Base-by-base conservation (phyloP, 176 grass and related monocot species). In the Ensete glaucum region DNA sequence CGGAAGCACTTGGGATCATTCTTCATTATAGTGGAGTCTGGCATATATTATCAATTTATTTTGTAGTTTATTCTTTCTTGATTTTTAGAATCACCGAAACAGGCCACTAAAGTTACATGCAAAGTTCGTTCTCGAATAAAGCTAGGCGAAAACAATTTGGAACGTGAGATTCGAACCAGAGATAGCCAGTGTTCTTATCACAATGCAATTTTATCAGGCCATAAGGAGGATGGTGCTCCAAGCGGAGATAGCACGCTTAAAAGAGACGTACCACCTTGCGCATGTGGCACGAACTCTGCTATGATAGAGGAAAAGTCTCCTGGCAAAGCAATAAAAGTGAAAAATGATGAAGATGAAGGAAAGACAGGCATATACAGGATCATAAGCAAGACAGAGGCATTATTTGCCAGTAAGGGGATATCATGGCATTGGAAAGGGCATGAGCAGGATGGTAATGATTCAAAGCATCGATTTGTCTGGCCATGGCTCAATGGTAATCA, bases 31-130 rank as follows among this genome's bases (percentile, higher is more conserved):
- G 19, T 55, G 26, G 25, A 79, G 7, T 53, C 21, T 66, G 48
- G 20, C 4, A 56, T 53, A 9, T 77, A 69, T 78, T 48, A 50
- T 50, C n/a, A 76, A 20, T 21, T 13, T 85, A 73, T 80, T 34
- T 86, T 65, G 72, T 83, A 79, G 67, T 25, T 15, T 83, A 81
- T 83, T 87, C 73, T 73, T 67, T 87, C 83, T 87, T 91, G 73
- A 87, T 89, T 80, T 77, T 89, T 86, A 77, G 67, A 93, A 85
- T 88, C 55, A 93, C 56, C 59, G 29, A 86, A 79, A 83, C 86
- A 99, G 95, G 96, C 96, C 75, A 91, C 78, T 55, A 95, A 89
- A 86, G 91, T 99, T 62, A 88, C 96, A 91, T 94, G 91, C 81
- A 99, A 91, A 85, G 96, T 99, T 81, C 88, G 91, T 79, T 91